Conservation (phyloP, 73 alveolate species). For the Tetrahymena thermophila region DNA sequence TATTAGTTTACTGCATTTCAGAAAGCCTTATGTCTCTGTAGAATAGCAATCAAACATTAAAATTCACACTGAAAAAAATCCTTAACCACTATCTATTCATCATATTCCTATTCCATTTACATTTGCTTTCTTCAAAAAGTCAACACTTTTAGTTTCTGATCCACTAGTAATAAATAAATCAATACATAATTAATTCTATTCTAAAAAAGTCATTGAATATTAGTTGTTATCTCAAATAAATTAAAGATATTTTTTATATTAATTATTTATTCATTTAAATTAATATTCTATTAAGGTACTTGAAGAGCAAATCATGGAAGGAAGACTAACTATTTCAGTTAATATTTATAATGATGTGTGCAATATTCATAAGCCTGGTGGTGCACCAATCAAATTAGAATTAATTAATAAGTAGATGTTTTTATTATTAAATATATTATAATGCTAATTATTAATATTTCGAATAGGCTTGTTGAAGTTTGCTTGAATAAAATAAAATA, state of each 20-base stretch:
- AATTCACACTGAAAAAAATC: slow-evolving; percentile 36
- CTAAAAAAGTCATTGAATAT: not conserved
- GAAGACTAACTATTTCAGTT: slow-evolving; percentile 25
- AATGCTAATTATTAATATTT: not conserved
- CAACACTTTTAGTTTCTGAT: not conserved
- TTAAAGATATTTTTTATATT: not conserved
- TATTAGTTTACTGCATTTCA: slow-evolving; percentile 44
- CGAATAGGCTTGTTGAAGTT: not conserved
- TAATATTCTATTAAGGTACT: not conserved
- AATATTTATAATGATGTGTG: slow-evolving; percentile 37
- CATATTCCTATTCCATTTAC: slow-evolving; percentile 71
- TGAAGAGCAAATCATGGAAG: slow-evolving; percentile 21
- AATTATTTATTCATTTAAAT: not conserved
- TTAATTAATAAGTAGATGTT: not conserved
- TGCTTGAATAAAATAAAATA: not conserved
- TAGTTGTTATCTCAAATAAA: not conserved
- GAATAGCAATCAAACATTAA: slow-evolving; percentile 28
- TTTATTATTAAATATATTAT: not conserved
- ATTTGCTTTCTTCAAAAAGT: slow-evolving; percentile 43
- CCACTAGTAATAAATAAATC: not conserved
- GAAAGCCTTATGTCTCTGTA: slow-evolving; percentile 59
- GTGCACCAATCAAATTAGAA: slow-evolving; percentile 16
- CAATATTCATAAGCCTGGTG: slow-evolving; percentile 44
- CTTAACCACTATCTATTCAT: slow-evolving; percentile 59
- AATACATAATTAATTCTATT: not conserved